Evolutionary conservation across 2,329 filamentous ascomycete genomes (phyloP), one percentile per base, ranked within the genome.

Genomic region (Teratosphaeria epicoccoides): DNA sequence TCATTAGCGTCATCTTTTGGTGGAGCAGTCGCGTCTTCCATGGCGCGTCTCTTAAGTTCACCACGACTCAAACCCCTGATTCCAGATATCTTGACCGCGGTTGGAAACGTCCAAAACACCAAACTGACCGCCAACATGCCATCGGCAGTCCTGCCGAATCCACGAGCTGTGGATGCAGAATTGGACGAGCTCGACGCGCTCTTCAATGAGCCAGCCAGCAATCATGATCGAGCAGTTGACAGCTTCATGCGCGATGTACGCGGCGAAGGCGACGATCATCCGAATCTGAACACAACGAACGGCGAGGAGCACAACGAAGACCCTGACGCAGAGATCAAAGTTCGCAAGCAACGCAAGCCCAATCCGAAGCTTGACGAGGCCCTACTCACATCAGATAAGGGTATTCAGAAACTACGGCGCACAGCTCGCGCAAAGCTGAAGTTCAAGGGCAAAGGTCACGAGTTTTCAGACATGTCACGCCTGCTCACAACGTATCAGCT

Each of bases 391-490:
- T 93, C 88, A 3, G 78, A 84, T 20, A 79, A 82, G 46, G 93
- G 93, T 1, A 89, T 98, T 54, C 88, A 88, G 1, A 88, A 85
- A 61, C 73, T 98, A 49, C 82, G 86, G 43, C 80, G 77, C 55
- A 82, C 83, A 60, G 83, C 87, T 0, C 82, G 80, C 49, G 77
- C 81, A 25, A 77, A 78, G 44, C 71, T 96, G 20, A 87, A 81
- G 58, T 82, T 96, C 60, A 94, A 91, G 66, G 93, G 93, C 47
- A 97, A 95, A 69, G 91, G 90, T 0, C 88, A 97, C 66, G 93
- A 98, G 83, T 97, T 93, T 69, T 84, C 85, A 17, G 93, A 98
- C 65, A 81, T 89, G 10, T 80, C 84, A 0, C 81, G 83, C 14
- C 77, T 98, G 23, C 76, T 98, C 46, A 88, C 87, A 23, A 87